A percentile compares a stretch with the other conserved stretches of the same genome.
Conservation (phyloP, 768 basidiomycete genomes). For the Tricholoma hemisulphureum region DNA sequence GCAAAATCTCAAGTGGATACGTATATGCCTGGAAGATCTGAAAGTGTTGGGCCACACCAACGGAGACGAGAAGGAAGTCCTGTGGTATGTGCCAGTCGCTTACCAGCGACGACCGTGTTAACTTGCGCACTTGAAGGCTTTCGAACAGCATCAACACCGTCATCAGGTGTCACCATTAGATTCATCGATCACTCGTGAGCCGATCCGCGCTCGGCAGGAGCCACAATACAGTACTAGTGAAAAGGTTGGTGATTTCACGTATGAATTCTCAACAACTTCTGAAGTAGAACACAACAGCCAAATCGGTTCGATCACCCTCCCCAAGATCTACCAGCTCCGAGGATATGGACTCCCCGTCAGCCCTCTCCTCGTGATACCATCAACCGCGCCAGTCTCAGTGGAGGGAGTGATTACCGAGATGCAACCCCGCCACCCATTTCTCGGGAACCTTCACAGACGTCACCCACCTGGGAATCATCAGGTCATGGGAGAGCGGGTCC, state of each 20-base stretch:
- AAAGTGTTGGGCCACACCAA: slow-evolving; percentile 4
- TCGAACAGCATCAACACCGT: slow-evolving; percentile 4
- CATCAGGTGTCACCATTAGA: neutral
- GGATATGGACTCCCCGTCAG: slow-evolving; percentile 23
- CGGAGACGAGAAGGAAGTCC: slow-evolving; percentile 12
- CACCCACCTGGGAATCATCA: slow-evolving; percentile 20
- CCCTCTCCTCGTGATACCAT: slow-evolving; percentile 10
- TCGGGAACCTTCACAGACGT: slow-evolving; percentile 27
- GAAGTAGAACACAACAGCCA: neutral
- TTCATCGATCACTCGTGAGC: neutral
- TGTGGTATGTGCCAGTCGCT: slow-evolving; percentile 11
- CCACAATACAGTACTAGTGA: neutral
- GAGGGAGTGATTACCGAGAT: slow-evolving; percentile 11
- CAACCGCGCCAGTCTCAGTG: slow-evolving; percentile 2
- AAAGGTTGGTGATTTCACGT: neutral
- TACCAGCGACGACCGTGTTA: neutral
- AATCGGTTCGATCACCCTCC: slow-evolving; percentile 4
- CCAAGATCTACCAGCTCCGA: slow-evolving; percentile 8
- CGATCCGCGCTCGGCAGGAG: neutral
- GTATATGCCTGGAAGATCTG: slow-evolving; percentile 13
- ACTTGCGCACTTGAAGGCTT: neutral
- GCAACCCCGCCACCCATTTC: slow-evolving; percentile 28
- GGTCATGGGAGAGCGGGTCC: slow-evolving; percentile 10
- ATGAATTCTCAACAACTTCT: neutral
- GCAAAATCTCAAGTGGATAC: slow-evolving; percentile 10